These are phyloP conservation scores for Kuraishia ogatae DNA, from an alignment of 805 yeast species.

Conservation along the genomic window DNA sequence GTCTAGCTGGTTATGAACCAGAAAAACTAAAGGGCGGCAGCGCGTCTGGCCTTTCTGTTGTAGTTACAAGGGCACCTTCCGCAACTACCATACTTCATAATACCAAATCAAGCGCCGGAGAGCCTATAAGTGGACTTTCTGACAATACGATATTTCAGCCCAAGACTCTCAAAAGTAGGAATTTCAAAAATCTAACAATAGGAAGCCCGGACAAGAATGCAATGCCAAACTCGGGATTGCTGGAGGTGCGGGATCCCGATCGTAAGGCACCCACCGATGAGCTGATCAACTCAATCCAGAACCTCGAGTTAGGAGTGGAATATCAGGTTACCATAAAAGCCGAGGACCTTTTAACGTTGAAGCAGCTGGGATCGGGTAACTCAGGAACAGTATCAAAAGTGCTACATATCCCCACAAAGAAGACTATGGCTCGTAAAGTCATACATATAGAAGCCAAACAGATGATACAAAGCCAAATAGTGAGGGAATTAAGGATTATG, in stretches of 20 bases:
- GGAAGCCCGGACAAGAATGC: conserved; percentile 1
- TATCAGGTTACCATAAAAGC: conserved; percentile 42
- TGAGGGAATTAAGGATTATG: conserved; percentile 82
- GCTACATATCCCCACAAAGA: conserved; percentile 80
- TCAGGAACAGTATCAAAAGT: conserved; percentile 91
- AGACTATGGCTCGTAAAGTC: conserved; percentile 82
- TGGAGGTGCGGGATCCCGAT: conserved; percentile 18
- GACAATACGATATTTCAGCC: conserved; percentile 2
- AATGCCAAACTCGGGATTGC: conserved; percentile 10
- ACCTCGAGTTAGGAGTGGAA: conserved; percentile 44
- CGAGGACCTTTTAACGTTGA: conserved; percentile 65
- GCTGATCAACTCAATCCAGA: conserved; percentile 34
- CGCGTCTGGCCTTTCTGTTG: neutral
- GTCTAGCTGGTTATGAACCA: neutral
- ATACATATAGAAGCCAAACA: conserved; percentile 81
- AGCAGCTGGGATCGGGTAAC: conserved; percentile 84
- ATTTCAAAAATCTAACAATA: conserved; percentile 48
- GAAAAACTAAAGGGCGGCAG: neutral
- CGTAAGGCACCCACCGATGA: conserved; percentile 23
- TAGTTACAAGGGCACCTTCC: neutral
- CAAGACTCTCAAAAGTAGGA: conserved; percentile 46
- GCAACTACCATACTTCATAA: neutral
- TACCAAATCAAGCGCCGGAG: neutral
- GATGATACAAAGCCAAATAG: conserved; percentile 71
- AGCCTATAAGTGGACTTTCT: neutral